Percentiles rank a stretch among this genome's conserved stretches.
Evolutionary conservation across 2,329 filamentous ascomycete species (phyloP).

Genomic region (Coniosporium tulheliwenetii): DNA sequence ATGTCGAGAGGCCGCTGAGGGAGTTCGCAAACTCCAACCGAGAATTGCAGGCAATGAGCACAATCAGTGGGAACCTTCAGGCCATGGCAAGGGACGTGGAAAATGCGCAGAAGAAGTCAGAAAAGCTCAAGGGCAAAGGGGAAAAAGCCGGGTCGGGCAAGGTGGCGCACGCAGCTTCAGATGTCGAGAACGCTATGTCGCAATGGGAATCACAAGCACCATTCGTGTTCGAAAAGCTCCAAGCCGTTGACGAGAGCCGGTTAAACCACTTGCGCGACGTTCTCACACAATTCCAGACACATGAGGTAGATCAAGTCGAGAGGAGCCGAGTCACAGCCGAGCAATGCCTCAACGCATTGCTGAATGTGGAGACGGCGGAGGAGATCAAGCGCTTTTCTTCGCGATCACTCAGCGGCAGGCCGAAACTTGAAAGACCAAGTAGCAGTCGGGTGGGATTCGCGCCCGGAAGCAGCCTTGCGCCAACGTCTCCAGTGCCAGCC

Average conservation of each 20-base stretch:
- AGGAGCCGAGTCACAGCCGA: conserved; percentile 59
- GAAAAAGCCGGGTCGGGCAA: conserved; percentile 62
- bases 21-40: conserved; percentile 54
- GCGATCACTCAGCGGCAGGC: conserved; percentile 22
- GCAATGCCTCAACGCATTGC: conserved; percentile 61
- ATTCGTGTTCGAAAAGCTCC: conserved; percentile 84
- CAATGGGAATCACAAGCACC: conserved; percentile 93
- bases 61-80: conserved; percentile 67
- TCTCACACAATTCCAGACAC: conserved; percentile 83
- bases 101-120: conserved; percentile 66
- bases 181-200: conserved; percentile 60
- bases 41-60: conserved; percentile 68
- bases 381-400: conserved; percentile 66
- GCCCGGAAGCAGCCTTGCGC: conserved; percentile 12
- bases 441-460: conserved; percentile 10
- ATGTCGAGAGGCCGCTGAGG: conserved; percentile 74
- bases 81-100: conserved; percentile 74
- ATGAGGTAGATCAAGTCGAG: conserved; percentile 78
- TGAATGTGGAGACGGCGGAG: conserved; percentile 74
- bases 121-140: conserved; percentile 69
- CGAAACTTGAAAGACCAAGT: conserved; percentile 15
- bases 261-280: conserved; percentile 81
- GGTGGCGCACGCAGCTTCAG: conserved; percentile 55
- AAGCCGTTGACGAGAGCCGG: conserved; percentile 77
- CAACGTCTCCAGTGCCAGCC: conserved; percentile 7